A percentile compares a stretch with the other conserved stretches of the same genome.
Evolutionary conservation across 306 rosid genomes (phyloP).

Genomic region (Cucumis hystrix): DNA sequence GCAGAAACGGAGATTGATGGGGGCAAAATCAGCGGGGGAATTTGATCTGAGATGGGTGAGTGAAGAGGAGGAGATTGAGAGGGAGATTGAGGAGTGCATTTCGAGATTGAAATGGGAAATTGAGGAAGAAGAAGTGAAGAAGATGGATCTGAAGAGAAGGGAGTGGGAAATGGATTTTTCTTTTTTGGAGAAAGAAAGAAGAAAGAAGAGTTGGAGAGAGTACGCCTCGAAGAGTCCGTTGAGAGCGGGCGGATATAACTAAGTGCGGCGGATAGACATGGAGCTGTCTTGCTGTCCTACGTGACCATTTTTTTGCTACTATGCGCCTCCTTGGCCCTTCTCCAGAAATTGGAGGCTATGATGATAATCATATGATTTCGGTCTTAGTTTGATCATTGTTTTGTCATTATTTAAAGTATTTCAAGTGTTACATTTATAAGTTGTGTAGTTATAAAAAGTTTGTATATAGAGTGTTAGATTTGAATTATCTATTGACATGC

Average conservation of each 20-base stretch:
- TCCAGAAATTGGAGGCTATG: too few species aligned
- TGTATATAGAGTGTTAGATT: too few species aligned
- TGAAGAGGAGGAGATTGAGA: conserved; percentile 43
- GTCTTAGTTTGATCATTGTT: too few species aligned
- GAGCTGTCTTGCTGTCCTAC: neutral
- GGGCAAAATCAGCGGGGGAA: conserved; percentile 1
- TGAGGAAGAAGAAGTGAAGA: neutral
- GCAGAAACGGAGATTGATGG: conserved; percentile 60
- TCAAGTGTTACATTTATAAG: too few species aligned
- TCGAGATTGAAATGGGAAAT: neutral
- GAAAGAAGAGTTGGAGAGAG: neutral
- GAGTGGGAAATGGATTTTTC: neutral
- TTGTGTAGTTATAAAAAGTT: too few species aligned
- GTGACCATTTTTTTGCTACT: neutral
- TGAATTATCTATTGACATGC: too few species aligned
- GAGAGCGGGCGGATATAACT: conserved; percentile 54
- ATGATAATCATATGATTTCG: too few species aligned
- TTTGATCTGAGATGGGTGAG: conserved; percentile 37
- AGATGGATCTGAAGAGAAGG: neutral
- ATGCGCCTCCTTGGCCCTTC: neutral
- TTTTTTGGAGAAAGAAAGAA: neutral
- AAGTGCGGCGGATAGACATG: conserved; percentile 36
- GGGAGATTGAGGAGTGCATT: conserved; percentile 82
- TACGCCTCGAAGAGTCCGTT: conserved; percentile 54
- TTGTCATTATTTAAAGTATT: too few species aligned